Base-by-base conservation (phyloP, 2,329 filamentous ascomycete species). In the Scedosporium apiospermum region DNA sequence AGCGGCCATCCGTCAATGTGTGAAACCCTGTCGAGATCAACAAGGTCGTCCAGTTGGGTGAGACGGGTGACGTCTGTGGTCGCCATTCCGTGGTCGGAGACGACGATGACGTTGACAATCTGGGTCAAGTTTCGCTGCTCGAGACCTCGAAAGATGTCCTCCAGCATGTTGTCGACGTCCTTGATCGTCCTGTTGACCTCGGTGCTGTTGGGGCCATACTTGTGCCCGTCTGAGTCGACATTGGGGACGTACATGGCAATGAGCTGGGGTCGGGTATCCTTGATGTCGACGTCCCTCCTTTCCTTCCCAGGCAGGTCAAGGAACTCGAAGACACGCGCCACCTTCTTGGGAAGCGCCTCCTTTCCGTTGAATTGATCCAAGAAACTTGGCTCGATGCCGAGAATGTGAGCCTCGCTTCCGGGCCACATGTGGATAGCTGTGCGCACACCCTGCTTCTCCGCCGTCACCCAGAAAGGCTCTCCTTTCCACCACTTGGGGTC, bases 361-460 rank as follows among this genome's bases (percentile, higher is more conserved):
- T 88, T 83, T 7, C 85, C 87, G 67, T 96, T 93, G 76, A 84
- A 99, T 68, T 86, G 88, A 76, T 98, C 95, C 58, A 98, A 73
- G 69, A 91, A 91, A 9, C 85, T 87, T 2, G 93, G 91, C 65
- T 93, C 87, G 18, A 87, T 78, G n/a, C 82, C 79, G 12, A 85
- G 80, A 65, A 96, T 89, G 72, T 91, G 88, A 5, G 93, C 93
- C 76, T 99, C 95, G 53, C 90, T 96, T 2, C 95, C 95, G 1
- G 95, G 95, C 95, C 95, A 99, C 95, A 99, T 99, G 73, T 99
- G 95, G 27, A 99, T 86, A 0, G 91, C 95, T 34, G 88, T 86
- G 63, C 85, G 84, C 38, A 96, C 80, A 5, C 89, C 89, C 67
- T 91, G 88, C 63, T 84, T 85, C 77, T 98, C 95, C 4, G 93